Percentiles rank a stretch among this genome's conserved stretches.
phyloP scores from a whole-genome alignment of 2,329 filamentous ascomycete genomes.

The Akanthomyces uredinophilus region DNA sequence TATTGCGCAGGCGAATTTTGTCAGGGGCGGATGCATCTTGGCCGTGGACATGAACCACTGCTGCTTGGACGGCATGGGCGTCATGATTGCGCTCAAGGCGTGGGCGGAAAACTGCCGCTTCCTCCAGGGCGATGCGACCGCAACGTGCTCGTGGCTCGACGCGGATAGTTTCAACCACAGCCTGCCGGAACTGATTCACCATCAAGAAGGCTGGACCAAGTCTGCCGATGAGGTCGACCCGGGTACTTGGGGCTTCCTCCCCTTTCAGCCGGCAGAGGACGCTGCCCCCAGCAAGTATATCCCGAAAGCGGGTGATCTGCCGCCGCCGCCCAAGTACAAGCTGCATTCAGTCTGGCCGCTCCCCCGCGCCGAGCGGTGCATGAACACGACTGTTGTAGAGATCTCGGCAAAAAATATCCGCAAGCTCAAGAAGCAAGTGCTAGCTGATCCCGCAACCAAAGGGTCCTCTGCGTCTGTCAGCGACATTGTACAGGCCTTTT shows the following conservation, averaged over 20 bases:
- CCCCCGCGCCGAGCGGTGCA: constrained; percentile 22
- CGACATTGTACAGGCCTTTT: constrained; percentile 36
- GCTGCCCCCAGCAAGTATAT: constrained; percentile 2
- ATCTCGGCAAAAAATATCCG: constrained; percentile 27
- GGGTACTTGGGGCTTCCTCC: constrained; percentile 23
- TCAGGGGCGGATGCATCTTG: constrained; percentile 27
- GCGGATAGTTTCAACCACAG: constrained; percentile 28
- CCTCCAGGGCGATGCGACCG: constrained; percentile 22
- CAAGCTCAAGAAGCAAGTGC: constrained; percentile 26
- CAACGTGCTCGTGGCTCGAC: constrained; percentile 24
- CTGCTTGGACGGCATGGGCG: constrained; percentile 27
- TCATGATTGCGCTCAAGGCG: constrained; percentile 24
- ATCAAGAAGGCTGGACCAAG: constrained; percentile 21
- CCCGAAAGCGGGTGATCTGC: constrained; percentile 14
- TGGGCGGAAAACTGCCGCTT: constrained; percentile 29
- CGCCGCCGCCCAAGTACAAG: constrained; percentile 22
- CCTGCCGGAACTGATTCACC: constrained; percentile 24
- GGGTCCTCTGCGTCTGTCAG: constrained; percentile 26
- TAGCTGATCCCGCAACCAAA: constrained; percentile 22
- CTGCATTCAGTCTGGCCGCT: constrained; percentile 26
- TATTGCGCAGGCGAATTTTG: constrained; percentile 27
- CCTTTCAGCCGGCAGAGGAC: constrained; percentile 19
- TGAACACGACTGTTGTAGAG: constrained; percentile 28
- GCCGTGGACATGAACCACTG: constrained; percentile 23
- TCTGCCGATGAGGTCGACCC: constrained; percentile 23